Percentiles rank a stretch among this genome's conserved stretches.
phyloP scores from a whole-genome alignment of 2,329 filamentous ascomycete genomes.

The Botrytis tulipae region DNA sequence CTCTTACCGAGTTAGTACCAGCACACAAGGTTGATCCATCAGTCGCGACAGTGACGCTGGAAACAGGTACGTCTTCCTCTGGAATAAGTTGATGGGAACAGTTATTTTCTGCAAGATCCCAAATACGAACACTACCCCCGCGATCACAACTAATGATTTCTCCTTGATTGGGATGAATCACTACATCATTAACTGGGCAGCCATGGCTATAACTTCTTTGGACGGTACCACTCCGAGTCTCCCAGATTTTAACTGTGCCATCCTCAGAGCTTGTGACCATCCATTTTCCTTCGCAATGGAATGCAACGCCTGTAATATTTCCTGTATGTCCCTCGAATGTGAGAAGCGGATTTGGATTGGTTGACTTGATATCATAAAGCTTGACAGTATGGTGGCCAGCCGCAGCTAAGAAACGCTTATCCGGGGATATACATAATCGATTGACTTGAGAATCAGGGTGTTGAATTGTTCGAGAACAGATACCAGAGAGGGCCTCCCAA shows the following conservation, averaged over 20 bases:
- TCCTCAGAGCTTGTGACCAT: conserved; percentile 99
- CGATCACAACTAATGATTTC: conserved; percentile 97
- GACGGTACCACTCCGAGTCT: conserved; percentile 47
- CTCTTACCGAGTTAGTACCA: conserved; percentile 78
- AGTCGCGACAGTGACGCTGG: conserved; percentile 92
- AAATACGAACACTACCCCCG: conserved; percentile 87
- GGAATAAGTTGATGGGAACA: conserved; percentile 96
- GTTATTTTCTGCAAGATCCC: conserved; percentile 95
- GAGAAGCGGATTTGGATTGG: conserved; percentile 90
- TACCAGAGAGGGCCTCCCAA: conserved; percentile 97
- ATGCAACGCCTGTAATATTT: conserved; percentile 94
- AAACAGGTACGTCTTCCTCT: conserved; percentile 90
- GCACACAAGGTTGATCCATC: conserved; percentile 92
- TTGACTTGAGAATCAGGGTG: conserved; percentile 98
- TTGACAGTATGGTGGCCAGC: conserved; percentile 83
- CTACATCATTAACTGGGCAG: conserved; percentile 90
- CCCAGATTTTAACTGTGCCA: conserved; percentile 50
- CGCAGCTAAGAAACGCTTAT: conserved; percentile 87
- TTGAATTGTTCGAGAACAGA: conserved; percentile 96
- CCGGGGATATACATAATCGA: conserved; percentile 94
- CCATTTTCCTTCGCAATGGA: conserved; percentile 99
- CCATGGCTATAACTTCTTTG: conserved; percentile 93
- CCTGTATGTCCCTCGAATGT: conserved; percentile 94
- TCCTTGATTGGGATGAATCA: conserved; percentile 98
- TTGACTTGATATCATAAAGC: conserved; percentile 97